These are phyloP conservation scores for Aspergillus sp. DNA, from an alignment of 2,329 filamentous ascomycete genomes.

Conservation along the genomic window DNA sequence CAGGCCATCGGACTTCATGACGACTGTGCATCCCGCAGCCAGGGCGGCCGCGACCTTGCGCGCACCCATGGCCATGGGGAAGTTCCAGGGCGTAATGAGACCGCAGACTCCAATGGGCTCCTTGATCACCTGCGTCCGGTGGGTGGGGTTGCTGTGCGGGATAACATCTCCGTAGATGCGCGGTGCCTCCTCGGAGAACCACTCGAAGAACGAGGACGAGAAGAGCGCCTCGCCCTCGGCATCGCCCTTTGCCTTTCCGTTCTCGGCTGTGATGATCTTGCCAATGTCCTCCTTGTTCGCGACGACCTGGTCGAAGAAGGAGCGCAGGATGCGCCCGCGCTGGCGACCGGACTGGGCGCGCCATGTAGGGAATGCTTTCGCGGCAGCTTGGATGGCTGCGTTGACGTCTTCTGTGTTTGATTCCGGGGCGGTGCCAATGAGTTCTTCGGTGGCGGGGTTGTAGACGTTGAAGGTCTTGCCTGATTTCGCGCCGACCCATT, in stretches of 20 bases:
- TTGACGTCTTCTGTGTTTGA: slow-evolving; percentile 74
- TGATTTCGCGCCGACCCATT: slow-evolving; percentile 1
- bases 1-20: slow-evolving; percentile 83
- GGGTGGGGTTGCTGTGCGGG: slow-evolving; percentile 53
- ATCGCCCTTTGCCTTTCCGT: slow-evolving; percentile 57
- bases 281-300: slow-evolving; percentile 59
- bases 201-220: slow-evolving; percentile 53
- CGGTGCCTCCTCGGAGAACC: slow-evolving; percentile 61
- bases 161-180: slow-evolving; percentile 58
- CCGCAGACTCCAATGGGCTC: slow-evolving; percentile 65
- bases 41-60: slow-evolving; percentile 57
- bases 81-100: slow-evolving; percentile 67
- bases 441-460: slow-evolving; percentile 72
- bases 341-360: slow-evolving; percentile 58
- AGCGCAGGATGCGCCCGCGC: slow-evolving; percentile 57
- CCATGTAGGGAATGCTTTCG: slow-evolving; percentile 62
- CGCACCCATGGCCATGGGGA: slow-evolving; percentile 51
- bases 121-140: slow-evolving; percentile 26
- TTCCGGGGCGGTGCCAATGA: slow-evolving; percentile 76
- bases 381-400: slow-evolving; percentile 74
- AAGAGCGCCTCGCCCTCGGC: slow-evolving; percentile 51
- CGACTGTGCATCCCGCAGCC: slow-evolving; percentile 86
- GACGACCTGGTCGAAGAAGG: slow-evolving; percentile 62
- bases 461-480: not conserved
- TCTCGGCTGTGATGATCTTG: slow-evolving; percentile 41